Conservation (phyloP, 1,139 yeast species). For the Lodderomyces oxycetoniae region DNA sequence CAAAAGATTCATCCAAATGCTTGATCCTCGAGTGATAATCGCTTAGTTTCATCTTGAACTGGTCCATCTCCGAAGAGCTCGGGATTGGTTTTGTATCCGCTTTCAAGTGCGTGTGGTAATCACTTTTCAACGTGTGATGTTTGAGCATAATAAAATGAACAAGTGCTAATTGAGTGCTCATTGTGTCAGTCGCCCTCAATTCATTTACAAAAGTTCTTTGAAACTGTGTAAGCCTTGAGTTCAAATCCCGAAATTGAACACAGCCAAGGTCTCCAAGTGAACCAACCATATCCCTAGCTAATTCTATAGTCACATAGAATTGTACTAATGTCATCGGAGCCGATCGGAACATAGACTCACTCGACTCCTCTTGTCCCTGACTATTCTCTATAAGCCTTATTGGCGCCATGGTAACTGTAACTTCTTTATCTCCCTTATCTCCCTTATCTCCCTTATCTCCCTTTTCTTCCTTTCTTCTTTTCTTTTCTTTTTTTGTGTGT, state of each 20-base stretch:
- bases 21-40: conserved; percentile 25
- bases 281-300: conserved; percentile 81
- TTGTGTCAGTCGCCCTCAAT: conserved; percentile 49
- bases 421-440: neutral
- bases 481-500: too few species aligned
- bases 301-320: conserved; percentile 85
- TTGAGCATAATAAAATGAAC: conserved; percentile 35
- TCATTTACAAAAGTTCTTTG: conserved; percentile 86
- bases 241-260: conserved; percentile 88
- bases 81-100: conserved; percentile 30
- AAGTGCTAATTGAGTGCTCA: conserved; percentile 27
- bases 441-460: neutral
- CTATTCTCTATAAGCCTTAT: conserved; percentile 9
- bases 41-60: conserved; percentile 19
- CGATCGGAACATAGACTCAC: conserved; percentile 49
- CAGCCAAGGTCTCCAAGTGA: conserved; percentile 76
- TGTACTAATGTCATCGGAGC: conserved; percentile 95
- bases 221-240: conserved; percentile 70
- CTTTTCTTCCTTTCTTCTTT: neutral
- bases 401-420: conserved; percentile 8
- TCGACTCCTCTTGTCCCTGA: conserved; percentile 3
- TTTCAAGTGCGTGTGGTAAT: conserved; percentile 20
- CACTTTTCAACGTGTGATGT: conserved; percentile 24
- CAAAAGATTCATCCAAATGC: conserved; percentile 32
- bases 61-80: conserved; percentile 30